Evolutionary conservation across 2,329 filamentous ascomycete species (phyloP), one percentile per base, ranked within the genome.

Genomic region (Cladophialophora yegresii): DNA sequence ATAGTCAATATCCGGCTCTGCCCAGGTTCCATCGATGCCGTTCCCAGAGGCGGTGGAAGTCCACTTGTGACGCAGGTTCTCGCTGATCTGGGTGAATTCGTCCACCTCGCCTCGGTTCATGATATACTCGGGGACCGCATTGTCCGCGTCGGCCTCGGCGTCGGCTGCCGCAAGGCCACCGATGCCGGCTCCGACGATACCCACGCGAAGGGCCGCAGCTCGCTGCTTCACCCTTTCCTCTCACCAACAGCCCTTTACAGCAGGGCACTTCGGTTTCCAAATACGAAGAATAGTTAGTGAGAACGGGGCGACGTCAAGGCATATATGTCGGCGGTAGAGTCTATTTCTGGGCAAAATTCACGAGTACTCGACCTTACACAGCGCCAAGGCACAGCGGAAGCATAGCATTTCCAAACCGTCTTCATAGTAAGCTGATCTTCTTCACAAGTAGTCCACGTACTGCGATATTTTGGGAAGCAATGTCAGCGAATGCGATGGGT

Each of bases 151-250:
- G 4, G 43, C 57, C 47, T 68, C 64, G 23, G 66, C 57, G 47
- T 68, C n/a, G n/a, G 78, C 75, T 22, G 79, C 76, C 16, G 78
- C 77, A 6, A 80, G 73, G 13, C 78, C 78, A 2, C 76, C 77
- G 22, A 80, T 73, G 5, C 78, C 78, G n/a, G 77, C 77, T 22
- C 78, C 78, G 13, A 73, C 63, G 4, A 75, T 70, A 33, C 72
- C 72, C 30, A 74, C 63, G 36, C 67, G 61, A 30, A 71, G 56
- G 6, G 43, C 16, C 2, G 56, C 56, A 58, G 50, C 2, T 36
- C 51, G n/a, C 1, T 22, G n/a, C 10, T 20, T 30, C 20, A 54
- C 16, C 26, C 50, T 23, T n/a, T 28, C n/a, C n/a, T n/a, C 8
- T 40, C 4, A 40, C 13, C 3, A 16, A 36, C 12, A 40, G 36